Evolutionary conservation across 768 basidiomycete species (phyloP).

Genomic region (Rhodosporidiobolus odoratus): DNA sequence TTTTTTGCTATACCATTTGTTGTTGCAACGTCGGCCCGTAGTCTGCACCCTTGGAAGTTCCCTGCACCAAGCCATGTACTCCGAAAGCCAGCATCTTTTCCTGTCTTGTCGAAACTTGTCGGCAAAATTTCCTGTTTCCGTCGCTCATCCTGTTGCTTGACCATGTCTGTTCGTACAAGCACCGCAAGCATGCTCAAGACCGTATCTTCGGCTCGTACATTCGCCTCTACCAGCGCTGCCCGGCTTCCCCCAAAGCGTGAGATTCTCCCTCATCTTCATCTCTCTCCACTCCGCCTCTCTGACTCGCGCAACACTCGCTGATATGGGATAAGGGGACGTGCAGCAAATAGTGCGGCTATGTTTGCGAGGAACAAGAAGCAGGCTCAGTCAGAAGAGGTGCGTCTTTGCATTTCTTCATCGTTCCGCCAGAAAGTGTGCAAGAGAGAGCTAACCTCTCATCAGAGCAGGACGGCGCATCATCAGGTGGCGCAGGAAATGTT

Average conservation of each 20-base stretch:
- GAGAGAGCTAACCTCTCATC: no score
- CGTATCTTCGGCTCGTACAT: neutral
- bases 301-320: neutral
- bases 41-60: no score
- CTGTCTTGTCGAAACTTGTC: neutral
- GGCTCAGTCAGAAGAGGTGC: slow-evolving; percentile 6
- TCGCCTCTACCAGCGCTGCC: slow-evolving; percentile 16
- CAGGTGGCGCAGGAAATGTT: slow-evolving; percentile 9
- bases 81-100: no score
- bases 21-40: no score
- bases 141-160: neutral
- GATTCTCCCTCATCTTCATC: neutral
- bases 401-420: neutral
- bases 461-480: slow-evolving; percentile 9
- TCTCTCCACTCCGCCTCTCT: neutral
- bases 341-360: slow-evolving; percentile 15
- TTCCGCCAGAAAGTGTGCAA: no score
- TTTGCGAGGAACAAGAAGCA: slow-evolving; percentile 24
- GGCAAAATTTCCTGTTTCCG: no score
- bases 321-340: no score
- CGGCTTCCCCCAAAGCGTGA: slow-evolving; percentile 23
- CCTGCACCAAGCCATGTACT: no score
- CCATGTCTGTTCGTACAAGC: slow-evolving; percentile 13
- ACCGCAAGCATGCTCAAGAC: neutral
- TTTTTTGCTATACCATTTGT: no score